Evolutionary conservation across 495 filamentous ascomycete species (phyloP).

Genomic region (Penicillium desertorum): DNA sequence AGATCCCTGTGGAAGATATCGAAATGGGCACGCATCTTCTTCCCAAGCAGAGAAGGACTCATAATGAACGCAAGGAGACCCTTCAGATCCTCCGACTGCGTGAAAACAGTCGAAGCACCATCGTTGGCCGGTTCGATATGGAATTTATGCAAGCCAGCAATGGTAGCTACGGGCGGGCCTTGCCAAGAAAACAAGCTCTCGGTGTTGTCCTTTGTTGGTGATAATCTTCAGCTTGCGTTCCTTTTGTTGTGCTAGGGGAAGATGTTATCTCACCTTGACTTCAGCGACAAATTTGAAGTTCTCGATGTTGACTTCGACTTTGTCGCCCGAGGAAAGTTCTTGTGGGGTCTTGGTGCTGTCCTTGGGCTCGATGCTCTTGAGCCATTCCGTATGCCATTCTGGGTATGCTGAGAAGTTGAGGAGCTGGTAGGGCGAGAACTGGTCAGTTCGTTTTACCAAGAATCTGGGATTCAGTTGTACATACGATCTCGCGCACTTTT

Average conservation of each 20-base stretch:
- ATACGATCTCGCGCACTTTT: conserved; percentile 33
- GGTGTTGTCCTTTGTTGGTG: conserved; percentile 21
- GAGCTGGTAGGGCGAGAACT: conserved; percentile 15
- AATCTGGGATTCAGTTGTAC: background rate
- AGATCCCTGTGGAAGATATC: conserved; percentile 26
- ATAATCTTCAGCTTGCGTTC: conserved; percentile 7
- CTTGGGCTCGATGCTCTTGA: conserved; percentile 22
- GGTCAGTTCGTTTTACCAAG: background rate
- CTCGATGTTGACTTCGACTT: conserved; percentile 28
- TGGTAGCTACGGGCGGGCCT: conserved; percentile 30
- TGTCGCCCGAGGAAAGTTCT: conserved; percentile 21
- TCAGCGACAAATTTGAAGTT: conserved; percentile 30
- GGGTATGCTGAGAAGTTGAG: conserved; percentile 29
- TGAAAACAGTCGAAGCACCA: conserved; percentile 30
- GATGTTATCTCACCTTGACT: conserved; percentile 17
- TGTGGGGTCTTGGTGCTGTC: conserved; percentile 19
- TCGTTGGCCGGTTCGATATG: conserved; percentile 28
- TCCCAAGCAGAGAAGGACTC: conserved; percentile 25
- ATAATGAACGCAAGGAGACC: conserved; percentile 28
- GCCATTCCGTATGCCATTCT: conserved; percentile 32
- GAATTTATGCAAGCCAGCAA: conserved; percentile 28
- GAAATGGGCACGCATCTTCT: conserved; percentile 25
- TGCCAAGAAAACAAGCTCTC: conserved; percentile 31
- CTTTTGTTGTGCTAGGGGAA: background rate
- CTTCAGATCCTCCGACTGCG: conserved; percentile 26